phyloP scores from a whole-genome alignment of 176 grass and related monocot species.

The Ensete glaucum region DNA sequence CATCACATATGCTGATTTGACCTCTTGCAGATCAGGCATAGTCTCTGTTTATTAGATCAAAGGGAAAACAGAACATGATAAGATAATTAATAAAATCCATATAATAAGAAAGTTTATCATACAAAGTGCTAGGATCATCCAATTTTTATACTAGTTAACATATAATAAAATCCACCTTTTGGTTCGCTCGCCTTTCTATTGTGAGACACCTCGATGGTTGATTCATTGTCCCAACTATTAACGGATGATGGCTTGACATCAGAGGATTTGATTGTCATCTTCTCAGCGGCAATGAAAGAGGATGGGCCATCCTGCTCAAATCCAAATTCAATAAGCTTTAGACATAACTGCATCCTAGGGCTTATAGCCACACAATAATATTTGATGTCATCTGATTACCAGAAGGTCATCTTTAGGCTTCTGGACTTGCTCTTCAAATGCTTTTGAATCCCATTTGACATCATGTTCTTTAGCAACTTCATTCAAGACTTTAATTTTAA shows the following conservation, averaged over 20 bases:
- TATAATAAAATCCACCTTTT: neutral
- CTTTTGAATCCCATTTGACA: conserved; percentile 83
- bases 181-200: conserved; percentile 14
- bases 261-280: conserved; percentile 20
- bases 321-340: neutral
- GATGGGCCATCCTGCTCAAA: conserved; percentile 29
- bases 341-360: neutral
- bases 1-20: conserved; percentile 22
- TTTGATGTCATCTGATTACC: conserved; percentile 40
- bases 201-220: conserved; percentile 6
- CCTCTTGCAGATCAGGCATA: conserved; percentile 26
- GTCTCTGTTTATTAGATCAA: conserved; percentile 22
- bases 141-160: no score
- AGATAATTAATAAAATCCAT: no score
- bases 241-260: conserved; percentile 12
- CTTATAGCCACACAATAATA: neutral
- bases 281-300: conserved; percentile 42
- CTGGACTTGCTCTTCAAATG: conserved; percentile 61
- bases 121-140: no score
- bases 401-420: conserved; percentile 52
- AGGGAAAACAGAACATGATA: neutral
- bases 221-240: conserved; percentile 11
- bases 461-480: conserved; percentile 81
- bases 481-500: conserved; percentile 68
- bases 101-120: no score